phyloP scores from a whole-genome alignment of 129 eudicot genomes.

The Helianthus tuberosus region DNA sequence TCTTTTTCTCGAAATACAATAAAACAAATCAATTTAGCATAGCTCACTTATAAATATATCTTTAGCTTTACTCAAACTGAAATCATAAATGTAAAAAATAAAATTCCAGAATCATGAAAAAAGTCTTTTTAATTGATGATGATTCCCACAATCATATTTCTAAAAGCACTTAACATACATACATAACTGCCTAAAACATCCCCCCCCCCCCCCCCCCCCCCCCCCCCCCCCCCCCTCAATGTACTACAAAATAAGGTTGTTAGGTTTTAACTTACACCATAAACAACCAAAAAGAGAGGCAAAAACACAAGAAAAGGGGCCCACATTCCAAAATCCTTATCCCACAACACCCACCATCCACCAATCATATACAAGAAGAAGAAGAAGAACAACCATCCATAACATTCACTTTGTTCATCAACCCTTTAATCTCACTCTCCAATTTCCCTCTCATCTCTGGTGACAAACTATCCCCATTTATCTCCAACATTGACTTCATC shows the following conservation, averaged over 20 bases:
- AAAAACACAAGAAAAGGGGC: slow-evolving; percentile 12
- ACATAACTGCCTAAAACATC: slow-evolving; percentile 11
- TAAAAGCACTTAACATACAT: neutral
- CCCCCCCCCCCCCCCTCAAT: slow-evolving; percentile 18
- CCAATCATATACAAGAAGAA: slow-evolving; percentile 37
- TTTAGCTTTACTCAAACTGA: neutral
- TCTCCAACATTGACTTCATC: slow-evolving; percentile 81
- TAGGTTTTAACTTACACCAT: no score
- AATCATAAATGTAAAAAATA: neutral
- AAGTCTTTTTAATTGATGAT: no score
- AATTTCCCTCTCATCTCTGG: slow-evolving; percentile 67
- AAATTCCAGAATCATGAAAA: slow-evolving; percentile 12
- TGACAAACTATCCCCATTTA: slow-evolving; percentile 62
- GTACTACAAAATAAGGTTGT: slow-evolving; percentile 13
- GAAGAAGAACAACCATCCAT: slow-evolving; percentile 56
- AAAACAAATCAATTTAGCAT: neutral
- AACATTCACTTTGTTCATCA: slow-evolving; percentile 65
- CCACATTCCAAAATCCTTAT: neutral
- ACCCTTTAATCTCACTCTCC: slow-evolving; percentile 69
- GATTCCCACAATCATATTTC: slow-evolving; percentile 8
- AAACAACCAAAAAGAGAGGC: slow-evolving; percentile 11
- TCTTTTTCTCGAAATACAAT: no score
- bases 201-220: neutral
- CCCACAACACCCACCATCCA: slow-evolving; percentile 2
- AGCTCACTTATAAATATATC: neutral